Evolutionary conservation across 2,329 filamentous ascomycete genomes (phyloP).

Genomic region (Colletotrichum liriopes): DNA sequence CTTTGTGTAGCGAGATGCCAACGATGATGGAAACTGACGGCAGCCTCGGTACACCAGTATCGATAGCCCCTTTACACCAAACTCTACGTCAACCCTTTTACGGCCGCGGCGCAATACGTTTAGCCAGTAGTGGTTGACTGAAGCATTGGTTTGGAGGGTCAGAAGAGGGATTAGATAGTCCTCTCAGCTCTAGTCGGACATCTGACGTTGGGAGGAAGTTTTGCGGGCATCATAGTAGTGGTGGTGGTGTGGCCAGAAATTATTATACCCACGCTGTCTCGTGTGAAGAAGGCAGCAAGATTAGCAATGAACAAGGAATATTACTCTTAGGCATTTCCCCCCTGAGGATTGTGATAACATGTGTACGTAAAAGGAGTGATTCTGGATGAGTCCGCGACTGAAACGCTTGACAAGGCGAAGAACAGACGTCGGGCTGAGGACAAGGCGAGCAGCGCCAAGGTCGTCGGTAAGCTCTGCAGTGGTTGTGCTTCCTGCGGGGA

Average conservation of each 20-base stretch:
- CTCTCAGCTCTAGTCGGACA: constrained; percentile 56
- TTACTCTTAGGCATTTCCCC: neutral
- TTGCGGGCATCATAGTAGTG: constrained; percentile 2
- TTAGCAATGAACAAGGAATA: constrained; percentile 22
- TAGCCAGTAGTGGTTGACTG: constrained; percentile 26
- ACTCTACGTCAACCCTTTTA: constrained; percentile 1
- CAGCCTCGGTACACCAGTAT: constrained; percentile 32
- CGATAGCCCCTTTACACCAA: constrained; percentile 22
- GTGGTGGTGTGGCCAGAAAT: constrained; percentile 25
- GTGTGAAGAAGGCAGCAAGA: constrained; percentile 12
- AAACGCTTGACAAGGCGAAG: constrained; percentile 7
- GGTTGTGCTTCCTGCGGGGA: constrained; percentile 35
- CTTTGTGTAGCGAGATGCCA: constrained; percentile 32
- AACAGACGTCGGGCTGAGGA: constrained; percentile 26
- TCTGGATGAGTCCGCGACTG: constrained; percentile 3
- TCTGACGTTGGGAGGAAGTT: constrained; percentile 41
- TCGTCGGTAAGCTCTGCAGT: constrained; percentile 21
- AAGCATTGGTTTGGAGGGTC: constrained; percentile 52
- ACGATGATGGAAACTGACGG: constrained; percentile 14
- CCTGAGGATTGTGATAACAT: neutral
- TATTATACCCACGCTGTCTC: constrained; percentile 39
- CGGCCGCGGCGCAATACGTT: constrained; percentile 7
- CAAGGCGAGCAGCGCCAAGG: constrained; percentile 23
- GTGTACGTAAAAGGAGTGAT: constrained; percentile 4
- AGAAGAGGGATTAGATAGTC: constrained; percentile 67